These are phyloP conservation scores for Heteromeles arbutifolia DNA, from an alignment of 306 rosid species.

Conservation along the genomic window DNA sequence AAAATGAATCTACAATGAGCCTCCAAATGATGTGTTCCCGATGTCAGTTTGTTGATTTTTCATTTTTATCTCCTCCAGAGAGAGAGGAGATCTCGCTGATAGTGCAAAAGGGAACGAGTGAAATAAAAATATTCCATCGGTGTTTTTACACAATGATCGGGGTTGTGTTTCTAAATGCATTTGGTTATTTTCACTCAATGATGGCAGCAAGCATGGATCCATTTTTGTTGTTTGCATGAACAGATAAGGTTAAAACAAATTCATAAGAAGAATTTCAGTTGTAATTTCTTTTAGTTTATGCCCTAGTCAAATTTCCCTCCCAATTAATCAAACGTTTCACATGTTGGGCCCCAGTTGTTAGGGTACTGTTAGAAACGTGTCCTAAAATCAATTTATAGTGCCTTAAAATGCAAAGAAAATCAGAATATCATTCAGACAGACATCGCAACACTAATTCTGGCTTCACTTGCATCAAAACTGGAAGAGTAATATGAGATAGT, in stretches of 20 bases:
- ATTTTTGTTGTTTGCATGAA: not conserved
- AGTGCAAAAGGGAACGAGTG: not conserved
- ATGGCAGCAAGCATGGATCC: not conserved
- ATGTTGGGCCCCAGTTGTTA: not conserved
- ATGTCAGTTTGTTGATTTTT: not conserved
- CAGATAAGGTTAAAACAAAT: not conserved
- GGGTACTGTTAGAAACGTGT: not conserved
- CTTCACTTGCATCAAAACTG: not conserved
- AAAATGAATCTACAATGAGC: not conserved
- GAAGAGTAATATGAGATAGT: not conserved
- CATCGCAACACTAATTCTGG: not conserved
- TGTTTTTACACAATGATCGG: not conserved
- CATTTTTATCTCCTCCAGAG: not conserved
- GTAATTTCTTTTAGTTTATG: not conserved
- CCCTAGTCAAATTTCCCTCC: not conserved
- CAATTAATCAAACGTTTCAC: not conserved
- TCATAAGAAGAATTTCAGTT: not conserved
- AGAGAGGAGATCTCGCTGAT: not conserved
- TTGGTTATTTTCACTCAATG: not conserved
- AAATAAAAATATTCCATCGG: not conserved
- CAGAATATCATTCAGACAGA: not conserved
- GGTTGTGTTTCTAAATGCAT: not conserved
- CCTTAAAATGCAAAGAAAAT: not conserved
- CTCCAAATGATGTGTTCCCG: not conserved
- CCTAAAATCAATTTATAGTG: not conserved